Evolutionary conservation across 768 basidiomycete species (phyloP), one percentile per base, ranked within the genome.

Genomic region (Termitomyces sp.): DNA sequence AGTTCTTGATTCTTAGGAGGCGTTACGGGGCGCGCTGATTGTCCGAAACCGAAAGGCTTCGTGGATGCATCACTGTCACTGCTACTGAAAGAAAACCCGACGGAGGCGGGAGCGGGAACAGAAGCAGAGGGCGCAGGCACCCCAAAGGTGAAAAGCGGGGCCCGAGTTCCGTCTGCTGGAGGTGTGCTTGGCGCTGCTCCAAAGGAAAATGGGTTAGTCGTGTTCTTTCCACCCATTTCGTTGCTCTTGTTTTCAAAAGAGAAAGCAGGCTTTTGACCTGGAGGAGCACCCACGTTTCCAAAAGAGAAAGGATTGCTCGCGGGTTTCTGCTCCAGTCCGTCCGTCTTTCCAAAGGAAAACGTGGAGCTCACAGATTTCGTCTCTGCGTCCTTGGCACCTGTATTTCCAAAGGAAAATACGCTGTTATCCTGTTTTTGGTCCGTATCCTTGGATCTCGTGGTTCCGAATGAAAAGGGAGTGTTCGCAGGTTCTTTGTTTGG

Each of bases 1-100:
- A 85, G 80, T 48, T 85, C 86, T 36, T 77, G 75, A 58, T 77
- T 83, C 66, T 75, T 79, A 4, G 89, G 89, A 10, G 88, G 88
- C 0, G 88, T 90, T 5, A 75, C 72, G n/a, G 88, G 78, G 23
- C 86, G 76, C 30, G 74, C 53, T 13, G 78, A 58, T 35, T 73
- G 61, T 36, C 83, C 84, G 59, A 89, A 88, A 14, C 74, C 44
- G 61, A 89, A 88, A 12, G 80, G 69, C 63, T 84, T 84, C 55
- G 68, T 77, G 6, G 82, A 74, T 9, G 74, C 74, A 61, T 80
- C 77, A n/a, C 77, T 68, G 62, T 80, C 78, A 40, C 79, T 77
- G 20, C 71, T 67, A 50, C 80, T 78, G 61, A 89, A 89, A 9
- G 77, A 71, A 65, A 86, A 86, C 7, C 69, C 66, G 16, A 74